Evolutionary conservation across 2,329 filamentous ascomycete species (phyloP).

Genomic region (Cladosporium sp.): DNA sequence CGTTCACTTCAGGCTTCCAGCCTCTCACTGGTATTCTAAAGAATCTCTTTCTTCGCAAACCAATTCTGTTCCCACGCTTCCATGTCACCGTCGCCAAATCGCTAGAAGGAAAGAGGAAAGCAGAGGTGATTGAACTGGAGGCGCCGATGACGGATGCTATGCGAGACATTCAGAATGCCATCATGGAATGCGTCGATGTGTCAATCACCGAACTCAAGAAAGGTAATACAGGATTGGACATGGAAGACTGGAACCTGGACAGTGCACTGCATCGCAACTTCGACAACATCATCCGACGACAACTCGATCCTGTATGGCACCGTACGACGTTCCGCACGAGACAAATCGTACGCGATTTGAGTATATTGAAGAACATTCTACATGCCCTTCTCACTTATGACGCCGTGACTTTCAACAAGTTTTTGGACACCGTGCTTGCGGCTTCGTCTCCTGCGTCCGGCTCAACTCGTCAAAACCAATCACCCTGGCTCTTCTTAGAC

Average conservation of each 20-base stretch:
- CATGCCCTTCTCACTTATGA: constrained; percentile 80
- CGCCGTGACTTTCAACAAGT: constrained; percentile 84
- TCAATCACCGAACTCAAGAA: constrained; percentile 94
- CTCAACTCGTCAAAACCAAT: constrained; percentile 81
- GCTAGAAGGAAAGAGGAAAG: constrained; percentile 84
- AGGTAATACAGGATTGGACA: constrained; percentile 80
- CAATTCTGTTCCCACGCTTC: constrained; percentile 88
- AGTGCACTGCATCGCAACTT: constrained; percentile 91
- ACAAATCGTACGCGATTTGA: constrained; percentile 87
- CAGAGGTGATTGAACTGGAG: constrained; percentile 94
- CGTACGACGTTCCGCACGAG: constrained; percentile 90
- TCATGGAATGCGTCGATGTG: constrained; percentile 92
- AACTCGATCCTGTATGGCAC: constrained; percentile 96
- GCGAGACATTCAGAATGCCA: constrained; percentile 87
- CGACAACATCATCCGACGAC: constrained; percentile 79
- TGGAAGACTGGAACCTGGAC: constrained; percentile 96
- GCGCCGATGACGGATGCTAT: constrained; percentile 94
- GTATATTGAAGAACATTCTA: constrained; percentile 75
- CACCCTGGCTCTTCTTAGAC: constrained; percentile 93
- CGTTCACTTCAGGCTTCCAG: constrained; percentile 82
- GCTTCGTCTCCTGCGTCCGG: constrained; percentile 85
- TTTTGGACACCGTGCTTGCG: constrained; percentile 89
- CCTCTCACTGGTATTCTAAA: constrained; percentile 87
- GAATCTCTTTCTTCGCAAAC: constrained; percentile 84
- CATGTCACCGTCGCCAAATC: constrained; percentile 86